Evolutionary conservation across 495 filamentous ascomycete species (phyloP), one percentile per base, ranked within the genome.

Genomic region (Tuber melanosporum): DNA sequence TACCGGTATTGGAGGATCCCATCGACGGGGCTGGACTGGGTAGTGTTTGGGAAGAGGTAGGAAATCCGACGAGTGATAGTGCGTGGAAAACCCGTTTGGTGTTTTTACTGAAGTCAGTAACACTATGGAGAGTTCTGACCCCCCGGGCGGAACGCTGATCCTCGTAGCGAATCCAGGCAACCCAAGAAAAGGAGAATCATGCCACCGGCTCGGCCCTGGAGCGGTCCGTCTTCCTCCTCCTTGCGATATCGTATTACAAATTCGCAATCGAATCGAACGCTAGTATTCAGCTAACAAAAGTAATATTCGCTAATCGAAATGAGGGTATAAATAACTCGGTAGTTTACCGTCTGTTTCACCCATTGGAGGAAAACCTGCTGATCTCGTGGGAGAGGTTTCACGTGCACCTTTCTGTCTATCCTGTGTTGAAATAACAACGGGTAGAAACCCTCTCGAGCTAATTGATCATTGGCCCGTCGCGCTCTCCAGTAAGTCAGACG

Each of bases 281-380:
- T 14, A 3, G 57, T 32, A 62, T n/a, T 12, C 14, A 5, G 17
- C 57, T 15, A 66, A 62, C 52, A 14, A 62, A 62, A 32, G 26
- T 19, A 36, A 66, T 32, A 17, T 66, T 66, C 57, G 57, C 57
- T 66, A 66, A 66, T 66, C 57, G 57, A 66, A 36, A 19, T 4
- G 57, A 66, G 26, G 57, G 57, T 66, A 66, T 66, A 66, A 66
- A 66, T 66, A 66, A 36, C 57, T 66, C 57, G 36, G 57, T 66
- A 7, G 57, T 66, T 36, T 66, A 66, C 57, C 57, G 57, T 66
- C 26, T 32, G 57, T 66, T 66, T 66, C 57, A 36, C 15, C 57
- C 57, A 66, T 36, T 66, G 57, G 26, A 36, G 26, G 26, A 3
- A 36, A 36, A 32, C 26, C 12, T 66, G 57, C 57, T 19, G 57